Percentiles rank a stretch among this genome's conserved stretches.
These are phyloP conservation scores for Saccharomycopsis sp. DNA, from an alignment of 805 yeast genomes.

Conservation along the genomic window DNA sequence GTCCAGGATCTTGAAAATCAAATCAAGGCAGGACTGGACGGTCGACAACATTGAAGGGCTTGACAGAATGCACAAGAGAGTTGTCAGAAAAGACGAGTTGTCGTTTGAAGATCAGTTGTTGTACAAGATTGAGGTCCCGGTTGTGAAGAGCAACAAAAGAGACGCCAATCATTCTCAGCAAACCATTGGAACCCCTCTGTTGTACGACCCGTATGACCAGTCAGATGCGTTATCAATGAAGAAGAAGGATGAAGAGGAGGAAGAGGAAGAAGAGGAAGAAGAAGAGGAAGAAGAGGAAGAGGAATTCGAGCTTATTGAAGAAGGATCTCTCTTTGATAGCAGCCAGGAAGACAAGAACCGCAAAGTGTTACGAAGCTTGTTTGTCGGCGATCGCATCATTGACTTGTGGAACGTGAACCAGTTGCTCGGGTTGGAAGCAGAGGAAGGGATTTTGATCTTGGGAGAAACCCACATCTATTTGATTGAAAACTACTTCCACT, in stretches of 20 bases:
- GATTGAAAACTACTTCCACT: conserved; percentile 60
- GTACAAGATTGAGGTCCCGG: conserved; percentile 35
- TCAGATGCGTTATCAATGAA: conserved; percentile 19
- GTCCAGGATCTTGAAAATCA: conserved; percentile 27
- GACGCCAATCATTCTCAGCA: neutral
- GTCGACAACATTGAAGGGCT: conserved; percentile 64
- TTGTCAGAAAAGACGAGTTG: conserved; percentile 45
- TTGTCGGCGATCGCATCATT: conserved; percentile 60
- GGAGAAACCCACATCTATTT: conserved; percentile 60
- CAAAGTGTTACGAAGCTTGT: conserved; percentile 60
- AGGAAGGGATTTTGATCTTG: conserved; percentile 64
- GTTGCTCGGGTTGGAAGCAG: conserved; percentile 66
- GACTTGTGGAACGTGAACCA: conserved; percentile 69
- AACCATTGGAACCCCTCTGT: neutral
- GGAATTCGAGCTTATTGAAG: conserved; percentile 38
- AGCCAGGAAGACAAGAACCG: conserved; percentile 61
- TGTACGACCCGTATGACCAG: conserved; percentile 16
- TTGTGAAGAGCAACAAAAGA: conserved; percentile 10
- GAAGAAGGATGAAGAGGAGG: conserved; percentile 22
- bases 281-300: conserved; percentile 25
- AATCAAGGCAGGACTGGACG: conserved; percentile 31
- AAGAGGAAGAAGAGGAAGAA: conserved; percentile 20
- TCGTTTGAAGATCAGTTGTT: conserved; percentile 36
- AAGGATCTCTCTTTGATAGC: conserved; percentile 29
- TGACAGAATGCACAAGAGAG: conserved; percentile 55